Conservation (phyloP, 305 asterid species). For the Caryopteris hybrid region DNA sequence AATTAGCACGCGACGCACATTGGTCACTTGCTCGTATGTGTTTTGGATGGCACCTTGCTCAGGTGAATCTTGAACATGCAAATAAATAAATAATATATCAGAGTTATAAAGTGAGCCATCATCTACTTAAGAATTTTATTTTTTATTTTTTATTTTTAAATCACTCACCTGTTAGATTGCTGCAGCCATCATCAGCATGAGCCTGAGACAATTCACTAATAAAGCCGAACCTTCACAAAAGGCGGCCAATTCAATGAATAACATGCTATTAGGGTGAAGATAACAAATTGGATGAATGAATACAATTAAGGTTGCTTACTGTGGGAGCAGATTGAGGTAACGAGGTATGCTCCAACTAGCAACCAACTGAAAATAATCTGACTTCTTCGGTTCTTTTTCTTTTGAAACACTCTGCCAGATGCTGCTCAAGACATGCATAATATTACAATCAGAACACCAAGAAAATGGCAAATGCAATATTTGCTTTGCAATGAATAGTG, state of each 20-base stretch:
- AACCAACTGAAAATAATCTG: constrained; percentile 32
- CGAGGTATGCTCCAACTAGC: constrained; percentile 38
- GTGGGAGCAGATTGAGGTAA: constrained; percentile 45
- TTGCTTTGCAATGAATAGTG: neutral
- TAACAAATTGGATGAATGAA: neutral
- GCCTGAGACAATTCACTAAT: constrained; percentile 24
- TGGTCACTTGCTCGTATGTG: constrained; percentile 23
- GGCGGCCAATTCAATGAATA: neutral
- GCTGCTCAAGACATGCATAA: constrained; percentile 37
- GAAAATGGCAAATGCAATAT: neutral
- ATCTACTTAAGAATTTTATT: neutral
- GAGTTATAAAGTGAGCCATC: neutral
- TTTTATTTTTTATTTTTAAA: too few species aligned
- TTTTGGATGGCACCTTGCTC: constrained; percentile 29
- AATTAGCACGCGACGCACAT: constrained; percentile 52
- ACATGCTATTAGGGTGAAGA: constrained; percentile 11
- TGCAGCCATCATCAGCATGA: constrained; percentile 30
- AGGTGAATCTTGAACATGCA: constrained; percentile 38
- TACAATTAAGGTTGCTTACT: constrained; percentile 42
- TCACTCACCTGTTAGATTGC: constrained; percentile 43
- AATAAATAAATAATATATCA: constrained; percentile 13
- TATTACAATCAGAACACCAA: constrained; percentile 5
- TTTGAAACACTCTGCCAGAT: constrained; percentile 35
- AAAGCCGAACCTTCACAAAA: constrained; percentile 39
- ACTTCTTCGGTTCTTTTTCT: constrained; percentile 40